A percentile compares a stretch with the other conserved stretches of the same genome.
phyloP scores from a whole-genome alignment of 352 stramenopile species.

The Thalassiosira livingstoniorum region DNA sequence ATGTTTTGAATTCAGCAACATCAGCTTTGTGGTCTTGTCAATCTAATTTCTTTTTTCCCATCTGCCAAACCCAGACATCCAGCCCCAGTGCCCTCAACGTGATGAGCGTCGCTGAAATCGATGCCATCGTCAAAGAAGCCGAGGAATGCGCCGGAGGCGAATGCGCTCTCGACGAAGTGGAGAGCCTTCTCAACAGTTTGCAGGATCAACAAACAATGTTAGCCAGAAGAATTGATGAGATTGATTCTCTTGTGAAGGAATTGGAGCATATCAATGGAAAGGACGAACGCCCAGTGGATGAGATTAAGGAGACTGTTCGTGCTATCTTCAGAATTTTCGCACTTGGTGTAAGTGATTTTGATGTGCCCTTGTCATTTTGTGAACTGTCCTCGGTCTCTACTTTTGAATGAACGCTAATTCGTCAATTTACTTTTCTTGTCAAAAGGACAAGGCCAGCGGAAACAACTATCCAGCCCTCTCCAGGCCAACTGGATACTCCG shows the following conservation, averaged over 20 bases:
- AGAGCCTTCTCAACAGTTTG: constrained; percentile 64
- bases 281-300: constrained; percentile 61
- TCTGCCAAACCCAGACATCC: no score
- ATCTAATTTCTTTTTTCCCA: no score
- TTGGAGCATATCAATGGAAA: constrained; percentile 64
- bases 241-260: constrained; percentile 61
- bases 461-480: constrained; percentile 72
- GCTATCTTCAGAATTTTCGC: constrained; percentile 77
- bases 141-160: constrained; percentile 65
- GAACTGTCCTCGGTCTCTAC: background rate
- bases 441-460: constrained; percentile 66
- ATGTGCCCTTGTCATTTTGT: background rate
- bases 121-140: constrained; percentile 54
- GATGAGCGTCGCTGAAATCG: constrained; percentile 62
- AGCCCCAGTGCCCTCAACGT: constrained; percentile 42
- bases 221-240: constrained; percentile 54
- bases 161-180: constrained; percentile 71
- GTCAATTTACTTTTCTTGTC: constrained; percentile 1
- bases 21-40: no score
- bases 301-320: constrained; percentile 74
- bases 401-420: background rate
- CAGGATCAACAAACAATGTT: constrained; percentile 70
- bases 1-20: no score
- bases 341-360: constrained; percentile 54
- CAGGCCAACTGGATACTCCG: constrained; percentile 65